Percentiles rank a stretch among this genome's conserved stretches.
Conservation (phyloP, 805 yeast species). For the Brettanomyces anomalus region DNA sequence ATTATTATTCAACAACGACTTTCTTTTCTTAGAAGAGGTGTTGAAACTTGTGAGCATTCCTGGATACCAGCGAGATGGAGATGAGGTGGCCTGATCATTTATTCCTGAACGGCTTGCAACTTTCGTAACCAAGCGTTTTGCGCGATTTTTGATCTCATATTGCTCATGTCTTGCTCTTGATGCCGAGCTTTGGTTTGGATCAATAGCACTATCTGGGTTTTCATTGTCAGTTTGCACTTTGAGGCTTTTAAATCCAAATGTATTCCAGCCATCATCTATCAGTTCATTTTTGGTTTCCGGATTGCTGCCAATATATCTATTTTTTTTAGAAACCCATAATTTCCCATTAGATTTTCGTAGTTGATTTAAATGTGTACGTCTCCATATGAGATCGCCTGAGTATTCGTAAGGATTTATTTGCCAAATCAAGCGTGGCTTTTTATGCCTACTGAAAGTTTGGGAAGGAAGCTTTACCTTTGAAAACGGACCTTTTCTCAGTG, state of each 20-base stretch:
- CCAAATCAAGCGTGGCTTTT: constrained; percentile 45
- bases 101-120: no score
- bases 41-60: no score
- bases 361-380: constrained; percentile 46
- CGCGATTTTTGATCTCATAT: constrained; percentile 13
- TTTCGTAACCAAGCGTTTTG: not conserved
- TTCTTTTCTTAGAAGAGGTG: no score
- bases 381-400: constrained; percentile 49
- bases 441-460: constrained; percentile 45
- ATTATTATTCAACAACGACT: no score
- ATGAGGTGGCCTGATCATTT: no score
- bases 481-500: constrained; percentile 27
- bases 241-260: not conserved
- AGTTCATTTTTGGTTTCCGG: not conserved
- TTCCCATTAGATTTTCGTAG: constrained; percentile 35
- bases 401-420: constrained; percentile 54
- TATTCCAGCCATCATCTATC: not conserved
- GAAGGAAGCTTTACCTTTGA: constrained; percentile 48
- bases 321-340: constrained; percentile 33
- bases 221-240: not conserved
- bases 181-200: constrained; percentile 18
- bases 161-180: constrained; percentile 20
- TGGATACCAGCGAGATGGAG: no score
- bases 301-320: not conserved
- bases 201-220: not conserved